Evolutionary conservation across 192 early-diverging fungal species (phyloP).

Genomic region (Spinellus fusiger): DNA sequence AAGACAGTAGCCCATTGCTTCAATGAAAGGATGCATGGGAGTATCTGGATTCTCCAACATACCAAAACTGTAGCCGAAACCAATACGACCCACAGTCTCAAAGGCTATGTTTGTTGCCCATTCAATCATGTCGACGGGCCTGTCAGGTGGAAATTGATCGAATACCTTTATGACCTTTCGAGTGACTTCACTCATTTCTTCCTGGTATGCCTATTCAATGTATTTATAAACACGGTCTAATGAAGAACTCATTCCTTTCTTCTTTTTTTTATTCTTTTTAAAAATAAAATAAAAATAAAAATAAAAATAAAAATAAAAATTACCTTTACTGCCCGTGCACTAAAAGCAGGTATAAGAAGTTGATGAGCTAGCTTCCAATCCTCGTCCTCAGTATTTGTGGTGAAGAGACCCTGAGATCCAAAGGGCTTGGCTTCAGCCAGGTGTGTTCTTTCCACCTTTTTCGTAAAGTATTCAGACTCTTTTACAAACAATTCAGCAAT

Average conservation of each 20-base stretch:
- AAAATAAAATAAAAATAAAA: background rate
- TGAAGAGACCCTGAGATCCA: constrained; percentile 44
- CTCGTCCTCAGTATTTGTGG: constrained; percentile 37
- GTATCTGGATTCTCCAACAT: constrained; percentile 17
- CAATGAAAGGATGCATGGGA: constrained; percentile 22
- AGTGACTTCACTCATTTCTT: constrained; percentile 41
- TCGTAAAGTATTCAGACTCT: constrained; percentile 46
- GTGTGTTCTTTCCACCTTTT: constrained; percentile 22
- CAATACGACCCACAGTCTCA: constrained; percentile 48
- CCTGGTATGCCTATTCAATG: constrained; percentile 21
- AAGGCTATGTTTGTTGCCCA: constrained; percentile 53
- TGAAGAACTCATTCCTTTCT: too few species aligned
- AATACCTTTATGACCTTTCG: constrained; percentile 27
- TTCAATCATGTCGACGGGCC: constrained; percentile 31
- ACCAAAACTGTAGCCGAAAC: constrained; percentile 51
- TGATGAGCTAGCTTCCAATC: constrained; percentile 55
- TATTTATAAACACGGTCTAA: background rate
- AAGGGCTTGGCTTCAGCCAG: constrained; percentile 40
- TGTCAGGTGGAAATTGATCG: constrained; percentile 22
- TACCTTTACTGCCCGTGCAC: constrained; percentile 33
- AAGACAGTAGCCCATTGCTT: constrained; percentile 35
- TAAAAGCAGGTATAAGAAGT: constrained; percentile 54
- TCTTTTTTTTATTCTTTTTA: background rate
- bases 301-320: background rate
- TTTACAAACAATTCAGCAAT: constrained; percentile 34